Base-by-base conservation (phyloP, 805 yeast genomes). In the Wickerhamiella allomyrinae region DNA sequence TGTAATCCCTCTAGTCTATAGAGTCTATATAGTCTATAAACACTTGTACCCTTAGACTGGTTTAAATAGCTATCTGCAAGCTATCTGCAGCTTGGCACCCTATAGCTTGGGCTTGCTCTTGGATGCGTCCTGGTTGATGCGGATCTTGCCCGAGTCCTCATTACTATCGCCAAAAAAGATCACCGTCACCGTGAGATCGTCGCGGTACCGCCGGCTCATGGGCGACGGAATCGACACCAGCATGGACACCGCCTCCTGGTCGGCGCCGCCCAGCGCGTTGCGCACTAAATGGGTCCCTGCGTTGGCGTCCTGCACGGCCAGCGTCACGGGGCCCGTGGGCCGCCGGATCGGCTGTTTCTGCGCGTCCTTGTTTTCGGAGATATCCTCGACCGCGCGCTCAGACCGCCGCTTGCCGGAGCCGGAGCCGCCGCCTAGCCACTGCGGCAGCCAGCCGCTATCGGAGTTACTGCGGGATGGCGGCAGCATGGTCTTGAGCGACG, bases 101-200 rank as follows among this genome's bases (percentile, higher is more conserved):
- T 20, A 27, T 22, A 51, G 40, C 37, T 52, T 48, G 14, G 55
- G 40, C 42, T 45, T 47, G 19, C 42, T 20, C 22, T 20, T 31
- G n/a, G 19, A 23, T 5, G 56, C 62, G 9, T 51, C 55, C 20
- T 48, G 47, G 45, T 57, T 59, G 41, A 58, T 51, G 20, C 51
- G 48, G 10, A 59, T 47, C 9, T 50, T 39, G 19, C 62, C 63
- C 2, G 52, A 44, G 24, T 49, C 55, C 10, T 45, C 51, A n/a
- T 41, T 47, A 13, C 47, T 48, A 22, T 56, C 74, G 10, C 94
- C 94, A 58, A 91, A 91, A 61, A 91, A 91, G 2, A 89, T 84
- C 20, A 91, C 98, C 2, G 95, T 85, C 5, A 87, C 96, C 0
- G 97, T 87, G 57, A 91, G 69, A 60, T 91, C 98, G 63, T 91